Base-by-base conservation (phyloP, 129 eudicot genomes). In the Lonicera japonica region DNA sequence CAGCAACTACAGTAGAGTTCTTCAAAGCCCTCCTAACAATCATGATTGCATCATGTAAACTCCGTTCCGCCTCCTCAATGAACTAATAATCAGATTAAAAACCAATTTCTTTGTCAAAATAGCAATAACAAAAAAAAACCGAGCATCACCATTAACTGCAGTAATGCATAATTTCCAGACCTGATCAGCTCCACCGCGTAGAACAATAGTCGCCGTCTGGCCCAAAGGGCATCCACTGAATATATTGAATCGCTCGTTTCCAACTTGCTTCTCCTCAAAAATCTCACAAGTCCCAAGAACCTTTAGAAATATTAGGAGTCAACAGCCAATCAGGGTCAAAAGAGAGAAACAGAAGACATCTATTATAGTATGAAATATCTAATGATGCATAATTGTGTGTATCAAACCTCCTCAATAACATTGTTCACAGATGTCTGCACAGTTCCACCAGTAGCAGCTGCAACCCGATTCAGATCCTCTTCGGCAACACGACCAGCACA, bases 41-140 rank as follows among this genome's bases (percentile, higher is more conserved):
- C 99, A 94, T 94, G 53, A 94, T 94, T 29, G 99, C 99, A 80
- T 94, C 99, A 79, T 94, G 99, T 65, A 94, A 84, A 75, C 99
- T 94, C 64, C 99, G 82, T 58, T 88, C 99, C 24, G 99, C 99
- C 80, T 94, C 99, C 73, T 94, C 99, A 60, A 94, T 94, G 72
- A 92, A 94, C 99, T 94, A 60, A 70, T 58, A 20, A 56, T 21
- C 20, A 68, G 63, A 13, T 21, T 58, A 18, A 29, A 29, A 29
- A 29, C 6, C 36, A 29, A 29, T 2, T 29, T 29, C 36, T 29
- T 29, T 29, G 36, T 29, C 36, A 29, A 29, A 29, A 29, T 29
- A 1, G 36, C 36, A 29, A 1, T 29, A 29, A 29, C 2, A 29
- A 29, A 29, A 29, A 6, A 29, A 29, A 29, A 29, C 36, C 6